Percentiles rank a stretch among this genome's conserved stretches.
Evolutionary conservation across 1,284 basidiomycete genomes (phyloP).

Genomic region (Cryptococcus sp.): DNA sequence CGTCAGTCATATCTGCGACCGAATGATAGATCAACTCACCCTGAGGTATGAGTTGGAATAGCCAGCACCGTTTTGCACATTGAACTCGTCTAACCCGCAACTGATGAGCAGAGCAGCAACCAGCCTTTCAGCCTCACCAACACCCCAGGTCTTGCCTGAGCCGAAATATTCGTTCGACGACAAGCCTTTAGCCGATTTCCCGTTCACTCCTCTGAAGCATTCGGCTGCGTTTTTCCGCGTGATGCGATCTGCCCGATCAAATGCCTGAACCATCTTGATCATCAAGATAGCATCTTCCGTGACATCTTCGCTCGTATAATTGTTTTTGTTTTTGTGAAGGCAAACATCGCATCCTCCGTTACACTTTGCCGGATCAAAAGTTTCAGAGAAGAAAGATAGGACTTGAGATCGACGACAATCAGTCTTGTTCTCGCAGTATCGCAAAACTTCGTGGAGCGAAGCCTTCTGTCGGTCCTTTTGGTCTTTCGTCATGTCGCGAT

Average conservation of each 20-base stretch:
- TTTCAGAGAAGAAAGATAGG: conserved; percentile 54
- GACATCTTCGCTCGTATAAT: conserved; percentile 37
- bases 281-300: conserved; percentile 30
- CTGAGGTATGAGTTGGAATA: conserved; percentile 45
- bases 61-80: conserved; percentile 32
- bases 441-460: conserved; percentile 58
- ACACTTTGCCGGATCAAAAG: conserved; percentile 42
- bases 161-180: conserved; percentile 35
- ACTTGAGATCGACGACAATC: conserved; percentile 85
- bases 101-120: conserved; percentile 42
- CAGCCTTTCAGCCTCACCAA: conserved; percentile 40
- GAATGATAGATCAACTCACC: conserved; percentile 25
- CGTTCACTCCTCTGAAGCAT: conserved; percentile 40
- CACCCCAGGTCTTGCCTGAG: conserved; percentile 34
- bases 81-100: conserved; percentile 34
- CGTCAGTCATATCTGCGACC: not conserved
- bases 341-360: conserved; percentile 47
- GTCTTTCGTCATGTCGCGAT: conserved; percentile 50
- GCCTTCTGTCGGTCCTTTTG: conserved; percentile 60
- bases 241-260: conserved; percentile 26
- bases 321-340: conserved; percentile 26
- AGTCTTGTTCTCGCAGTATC: conserved; percentile 74
- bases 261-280: conserved; percentile 33
- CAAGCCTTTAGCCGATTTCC: conserved; percentile 27
- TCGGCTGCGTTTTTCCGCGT: conserved; percentile 40